Base-by-base conservation (phyloP, 306 rosid species). In the Ammopiptanthus mongolicus region DNA sequence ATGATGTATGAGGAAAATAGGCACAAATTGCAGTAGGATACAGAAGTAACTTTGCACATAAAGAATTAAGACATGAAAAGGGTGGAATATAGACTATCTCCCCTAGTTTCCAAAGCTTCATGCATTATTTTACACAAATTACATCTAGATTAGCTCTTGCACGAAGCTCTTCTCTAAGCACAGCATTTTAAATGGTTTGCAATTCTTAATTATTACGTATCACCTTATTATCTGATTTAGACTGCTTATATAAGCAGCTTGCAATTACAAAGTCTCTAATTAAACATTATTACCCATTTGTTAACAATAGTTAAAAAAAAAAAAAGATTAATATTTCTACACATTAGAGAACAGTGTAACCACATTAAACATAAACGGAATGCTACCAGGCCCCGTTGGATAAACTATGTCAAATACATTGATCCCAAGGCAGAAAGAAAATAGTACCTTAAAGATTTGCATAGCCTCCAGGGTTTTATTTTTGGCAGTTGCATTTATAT, bases 371-470 rank as follows among this genome's bases (percentile, higher is more conserved):
- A 36, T 50, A 37, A 23, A 53, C 6, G 62, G 6, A 69, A 33
- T 33, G 25, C 10, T 29, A 44, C 33, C 31, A 58, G 21, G 55
- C 34, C 4, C 65, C 39, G 8, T 33, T n/a, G 59, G 67, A 51
- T 39, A 64, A 3, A 72, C 2, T 2, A 12, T 6, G 34, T 18
- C n/a, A 53, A 52, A 36, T 52, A 42, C 25, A 69, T 48, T 13
- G 69, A 47, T 7, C 37, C 34, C 14, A 31, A 67, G 29, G 59
- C 3, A 23, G 15, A 21, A 37, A 33, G n/a, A 18, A 39, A 41
- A 50, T 3, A 17, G 15, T 22, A 90, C 99, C 99, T 96, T 96
- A 74, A 90, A 96, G 63, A 92, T 96, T 47, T 92, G 96, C 81
- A 71, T 82, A 15, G 98, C 97, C 15, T 96, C 99, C 1, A 96